phyloP scores from a whole-genome alignment of 1,139 yeast species.

The Hansenula lynferdii region DNA sequence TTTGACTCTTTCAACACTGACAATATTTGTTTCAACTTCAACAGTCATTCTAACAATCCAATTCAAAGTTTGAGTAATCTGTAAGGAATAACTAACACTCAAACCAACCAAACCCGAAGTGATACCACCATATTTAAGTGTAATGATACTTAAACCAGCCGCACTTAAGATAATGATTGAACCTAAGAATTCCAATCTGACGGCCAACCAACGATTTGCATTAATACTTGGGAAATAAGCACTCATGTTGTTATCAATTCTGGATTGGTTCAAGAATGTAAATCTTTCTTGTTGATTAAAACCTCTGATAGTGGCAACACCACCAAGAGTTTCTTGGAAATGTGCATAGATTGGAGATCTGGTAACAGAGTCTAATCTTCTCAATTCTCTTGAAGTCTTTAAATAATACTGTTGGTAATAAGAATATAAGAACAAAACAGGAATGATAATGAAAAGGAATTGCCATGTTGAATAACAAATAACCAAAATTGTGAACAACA shows the following conservation, averaged over 20 bases:
- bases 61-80: slow-evolving; percentile 86
- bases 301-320: slow-evolving; percentile 88
- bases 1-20: slow-evolving; percentile 89
- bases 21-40: slow-evolving; percentile 95
- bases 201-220: slow-evolving; percentile 97
- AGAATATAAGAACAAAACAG: slow-evolving; percentile 66
- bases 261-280: slow-evolving; percentile 63
- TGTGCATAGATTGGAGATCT: slow-evolving; percentile 94
- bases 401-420: slow-evolving; percentile 88
- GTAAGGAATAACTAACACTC: slow-evolving; percentile 88
- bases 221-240: slow-evolving; percentile 93
- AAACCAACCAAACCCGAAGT: slow-evolving; percentile 92
- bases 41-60: slow-evolving; percentile 99
- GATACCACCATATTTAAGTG: slow-evolving; percentile 61
- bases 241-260: slow-evolving; percentile 80
- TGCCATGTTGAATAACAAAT: slow-evolving; percentile 88
- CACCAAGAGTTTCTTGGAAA: slow-evolving; percentile 91
- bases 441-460: slow-evolving; percentile 65
- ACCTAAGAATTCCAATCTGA: slow-evolving; percentile 85
- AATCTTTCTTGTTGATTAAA: slow-evolving; percentile 76
- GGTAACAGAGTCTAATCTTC: slow-evolving; percentile 91
- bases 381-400: slow-evolving; percentile 87
- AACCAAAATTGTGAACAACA: slow-evolving; percentile 76
- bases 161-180: slow-evolving; percentile 82
- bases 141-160: slow-evolving; percentile 71